Evolutionary conservation across 1,284 basidiomycete genomes (phyloP).

Genomic region (Phylloboletellus chloephorus): DNA sequence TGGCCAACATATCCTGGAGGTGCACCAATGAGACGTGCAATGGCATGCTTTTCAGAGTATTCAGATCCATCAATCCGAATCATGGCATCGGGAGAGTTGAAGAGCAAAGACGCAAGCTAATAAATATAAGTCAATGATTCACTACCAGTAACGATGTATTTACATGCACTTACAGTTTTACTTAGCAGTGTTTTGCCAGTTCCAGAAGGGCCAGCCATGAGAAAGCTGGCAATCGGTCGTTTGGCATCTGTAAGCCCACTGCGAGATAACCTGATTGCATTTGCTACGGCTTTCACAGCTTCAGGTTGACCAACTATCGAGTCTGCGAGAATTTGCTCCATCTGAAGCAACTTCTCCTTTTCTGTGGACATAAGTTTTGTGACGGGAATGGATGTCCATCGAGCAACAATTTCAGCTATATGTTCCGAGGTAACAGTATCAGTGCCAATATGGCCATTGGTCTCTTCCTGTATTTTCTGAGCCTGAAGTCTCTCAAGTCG

Average conservation of each 20-base stretch:
- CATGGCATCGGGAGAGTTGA: constrained; percentile 88
- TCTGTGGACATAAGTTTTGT: constrained; percentile 86
- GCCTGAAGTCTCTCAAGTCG: constrained; percentile 68
- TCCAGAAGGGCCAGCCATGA: constrained; percentile 91
- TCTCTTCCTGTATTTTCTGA: constrained; percentile 68
- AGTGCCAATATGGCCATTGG: constrained; percentile 45
- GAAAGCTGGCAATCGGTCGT: constrained; percentile 87
- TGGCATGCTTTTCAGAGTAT: constrained; percentile 92
- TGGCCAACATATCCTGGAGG: constrained; percentile 92
- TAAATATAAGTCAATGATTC: constrained; percentile 6
- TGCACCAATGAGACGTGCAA: constrained; percentile 85
- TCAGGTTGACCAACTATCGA: constrained; percentile 87
- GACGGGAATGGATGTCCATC: constrained; percentile 91
- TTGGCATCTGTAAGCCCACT: constrained; percentile 82
- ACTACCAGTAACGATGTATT: not conserved
- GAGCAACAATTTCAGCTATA: constrained; percentile 86
- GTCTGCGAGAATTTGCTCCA: constrained; percentile 64
- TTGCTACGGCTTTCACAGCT: constrained; percentile 84
- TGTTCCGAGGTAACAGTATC: constrained; percentile 87
- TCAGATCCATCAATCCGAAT: constrained; percentile 90
- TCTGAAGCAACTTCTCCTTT: constrained; percentile 80
- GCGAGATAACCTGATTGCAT: constrained; percentile 86
- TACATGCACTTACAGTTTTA: constrained; percentile 66
- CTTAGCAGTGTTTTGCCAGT: constrained; percentile 85
- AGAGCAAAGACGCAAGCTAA: constrained; percentile 80